Evolutionary conservation across 768 basidiomycete species (phyloP).

Genomic region (Mycena polygramma): DNA sequence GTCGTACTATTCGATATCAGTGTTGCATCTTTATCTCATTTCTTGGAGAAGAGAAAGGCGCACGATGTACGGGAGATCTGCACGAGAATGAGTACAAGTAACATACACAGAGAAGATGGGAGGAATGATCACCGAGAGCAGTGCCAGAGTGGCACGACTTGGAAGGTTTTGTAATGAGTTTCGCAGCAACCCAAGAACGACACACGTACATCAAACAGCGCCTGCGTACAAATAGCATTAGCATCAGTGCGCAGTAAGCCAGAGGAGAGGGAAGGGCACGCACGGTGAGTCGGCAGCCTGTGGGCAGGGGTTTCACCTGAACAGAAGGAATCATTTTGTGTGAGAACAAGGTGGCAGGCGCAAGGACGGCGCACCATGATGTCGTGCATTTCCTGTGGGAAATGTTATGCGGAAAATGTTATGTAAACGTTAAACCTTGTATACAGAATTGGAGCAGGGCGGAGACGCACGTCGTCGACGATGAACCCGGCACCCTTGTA

Average conservation of each 20-base stretch:
- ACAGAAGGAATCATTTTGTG: neutral
- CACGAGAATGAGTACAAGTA: neutral
- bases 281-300: slow-evolving; percentile 67
- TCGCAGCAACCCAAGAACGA: neutral
- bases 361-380: slow-evolving; percentile 54
- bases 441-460: neutral
- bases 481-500: slow-evolving; percentile 83
- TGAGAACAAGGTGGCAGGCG: neutral
- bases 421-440: neutral
- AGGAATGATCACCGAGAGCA: slow-evolving; percentile 58
- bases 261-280: slow-evolving; percentile 32
- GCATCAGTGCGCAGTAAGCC: neutral
- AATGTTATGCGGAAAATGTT: too few relatives aligned
- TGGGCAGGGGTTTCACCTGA: slow-evolving; percentile 60
- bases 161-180: neutral
- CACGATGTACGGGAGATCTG: slow-evolving; percentile 66
- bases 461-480: slow-evolving; percentile 66
- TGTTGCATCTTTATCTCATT: too few relatives aligned
- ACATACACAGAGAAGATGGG: neutral
- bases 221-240: slow-evolving; percentile 49
- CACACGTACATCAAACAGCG: slow-evolving; percentile 62
- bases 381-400: slow-evolving; percentile 59
- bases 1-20: slow-evolving; percentile 65
- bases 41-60: slow-evolving; percentile 36
- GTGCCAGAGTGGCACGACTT: slow-evolving; percentile 71